Evolutionary conservation across 306 rosid genomes (phyloP), one percentile per base, ranked within the genome.

Genomic region (Inga laurina): DNA sequence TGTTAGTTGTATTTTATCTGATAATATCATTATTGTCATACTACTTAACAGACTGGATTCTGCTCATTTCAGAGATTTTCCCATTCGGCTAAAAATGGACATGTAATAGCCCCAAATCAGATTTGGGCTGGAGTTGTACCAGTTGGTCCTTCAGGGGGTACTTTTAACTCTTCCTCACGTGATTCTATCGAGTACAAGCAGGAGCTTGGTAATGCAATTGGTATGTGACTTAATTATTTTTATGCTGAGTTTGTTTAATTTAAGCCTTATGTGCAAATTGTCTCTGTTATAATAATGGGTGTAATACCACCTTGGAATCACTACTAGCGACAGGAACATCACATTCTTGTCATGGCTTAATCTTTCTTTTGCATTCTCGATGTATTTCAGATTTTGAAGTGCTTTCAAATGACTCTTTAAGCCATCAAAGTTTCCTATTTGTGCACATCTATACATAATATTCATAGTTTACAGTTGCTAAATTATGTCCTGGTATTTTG

Each of bases 71-170:
- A 95, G 99, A 88, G 90, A 89, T 46, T 95, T 95, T 84, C 98
- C 98, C 72, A 72, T 95, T 76, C 93, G 87, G 83, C 87, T 95
- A 91, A 95, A 85, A 95, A 95, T 85, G 97, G 94, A 72, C 99
- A 95, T 86, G 99, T 95, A 80, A 95, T 95, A 79, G 81, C 89
- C 62, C 82, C 95, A 44, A 95, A 84, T 88, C 99, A 95, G 93
- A 91, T 95, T 84, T 95, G 98, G 98, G 98, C 94, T 85, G 99
- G 99, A 87, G 99, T 95, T 85, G 89, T 95, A 57, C 88, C 99
- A 24, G 86, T 84, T 88, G 99, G 99, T 48, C 99, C 99, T 75
- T 93, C 94, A 18, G 92, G 99, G 30, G 86, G 84, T 77, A 81
- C 91, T 85, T 92, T 95, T 83, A 95, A 95, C 88, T 95, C 99